Percentiles rank a stretch among this genome's conserved stretches.
phyloP scores from a whole-genome alignment of 345 rosid species.

The Cardiospermum halicacabum region DNA sequence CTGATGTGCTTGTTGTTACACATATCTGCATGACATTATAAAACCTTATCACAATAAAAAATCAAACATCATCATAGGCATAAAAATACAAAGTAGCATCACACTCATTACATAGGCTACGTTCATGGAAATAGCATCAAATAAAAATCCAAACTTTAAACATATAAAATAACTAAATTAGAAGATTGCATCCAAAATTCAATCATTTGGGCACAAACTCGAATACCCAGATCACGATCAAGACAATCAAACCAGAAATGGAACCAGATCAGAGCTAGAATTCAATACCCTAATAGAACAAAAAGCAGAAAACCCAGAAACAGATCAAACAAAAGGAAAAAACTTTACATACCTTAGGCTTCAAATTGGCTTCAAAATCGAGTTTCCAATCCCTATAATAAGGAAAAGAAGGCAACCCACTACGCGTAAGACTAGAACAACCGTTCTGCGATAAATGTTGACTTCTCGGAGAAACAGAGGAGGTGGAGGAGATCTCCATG shows the following conservation, averaged over 20 bases:
- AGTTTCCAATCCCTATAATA: constrained; percentile 73
- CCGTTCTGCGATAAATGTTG: constrained; percentile 51
- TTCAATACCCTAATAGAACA: neutral
- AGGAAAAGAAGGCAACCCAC: constrained; percentile 77
- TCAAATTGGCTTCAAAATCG: constrained; percentile 49
- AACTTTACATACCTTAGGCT: constrained; percentile 48
- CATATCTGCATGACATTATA: constrained; percentile 46
- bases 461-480: constrained; percentile 57
- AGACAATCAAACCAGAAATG: neutral
- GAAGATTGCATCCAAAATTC: neutral
- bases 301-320: neutral
- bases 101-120: neutral
- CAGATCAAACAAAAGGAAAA: neutral
- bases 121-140: neutral
- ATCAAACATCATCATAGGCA: neutral
- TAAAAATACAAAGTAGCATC: neutral
- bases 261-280: constrained; percentile 4
- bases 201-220: neutral
- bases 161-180: neutral
- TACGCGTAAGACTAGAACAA: constrained; percentile 53
- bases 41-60: neutral
- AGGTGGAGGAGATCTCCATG: constrained; percentile 64
- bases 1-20: constrained; percentile 88
- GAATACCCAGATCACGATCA: neutral
- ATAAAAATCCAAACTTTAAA: neutral